Conservation (phyloP, 805 yeast species). For the Pichia nanzhaoensis region DNA sequence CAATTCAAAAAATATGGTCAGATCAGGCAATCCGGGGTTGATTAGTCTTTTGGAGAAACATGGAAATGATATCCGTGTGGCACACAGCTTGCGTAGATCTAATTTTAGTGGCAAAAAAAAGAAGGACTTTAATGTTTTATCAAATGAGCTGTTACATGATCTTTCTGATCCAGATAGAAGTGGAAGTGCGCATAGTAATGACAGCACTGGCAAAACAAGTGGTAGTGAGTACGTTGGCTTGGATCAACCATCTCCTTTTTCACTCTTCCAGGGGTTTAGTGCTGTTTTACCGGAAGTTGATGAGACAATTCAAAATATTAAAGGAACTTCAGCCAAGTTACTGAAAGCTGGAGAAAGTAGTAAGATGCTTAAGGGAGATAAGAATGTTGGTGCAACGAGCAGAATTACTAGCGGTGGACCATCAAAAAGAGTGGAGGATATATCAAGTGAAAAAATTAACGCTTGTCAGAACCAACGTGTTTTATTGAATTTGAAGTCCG, state of each 20-base stretch:
- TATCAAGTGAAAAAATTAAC: constrained; percentile 36
- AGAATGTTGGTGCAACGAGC: too few relatives aligned
- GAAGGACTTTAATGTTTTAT: constrained; percentile 45
- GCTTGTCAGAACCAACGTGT: constrained; percentile 34
- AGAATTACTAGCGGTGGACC: too few relatives aligned
- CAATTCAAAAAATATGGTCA: constrained; percentile 9
- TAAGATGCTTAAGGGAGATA: constrained; percentile 5
- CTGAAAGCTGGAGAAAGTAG: background rate
- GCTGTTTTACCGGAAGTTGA: constrained; percentile 50
- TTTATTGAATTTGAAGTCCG: constrained; percentile 32
- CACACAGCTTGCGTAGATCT: constrained; percentile 3
- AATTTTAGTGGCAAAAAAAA: constrained; percentile 10
- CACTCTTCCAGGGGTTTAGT: constrained; percentile 64
- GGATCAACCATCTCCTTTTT: constrained; percentile 28
- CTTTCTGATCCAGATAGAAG: constrained; percentile 34
- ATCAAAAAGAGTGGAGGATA: constrained; percentile 25
- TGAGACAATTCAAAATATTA: constrained; percentile 30
- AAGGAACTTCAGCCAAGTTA: constrained; percentile 3
- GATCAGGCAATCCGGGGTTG: constrained; percentile 5
- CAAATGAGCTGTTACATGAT: constrained; percentile 54
- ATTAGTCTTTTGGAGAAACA: constrained; percentile 10
- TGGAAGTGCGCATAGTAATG: background rate
- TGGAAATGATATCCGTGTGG: constrained; percentile 5
- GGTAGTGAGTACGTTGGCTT: background rate
- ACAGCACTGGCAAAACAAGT: background rate